Evolutionary conservation across 164 flowering plant species (phyloP).

Genomic region (Berberis vulgaris): DNA sequence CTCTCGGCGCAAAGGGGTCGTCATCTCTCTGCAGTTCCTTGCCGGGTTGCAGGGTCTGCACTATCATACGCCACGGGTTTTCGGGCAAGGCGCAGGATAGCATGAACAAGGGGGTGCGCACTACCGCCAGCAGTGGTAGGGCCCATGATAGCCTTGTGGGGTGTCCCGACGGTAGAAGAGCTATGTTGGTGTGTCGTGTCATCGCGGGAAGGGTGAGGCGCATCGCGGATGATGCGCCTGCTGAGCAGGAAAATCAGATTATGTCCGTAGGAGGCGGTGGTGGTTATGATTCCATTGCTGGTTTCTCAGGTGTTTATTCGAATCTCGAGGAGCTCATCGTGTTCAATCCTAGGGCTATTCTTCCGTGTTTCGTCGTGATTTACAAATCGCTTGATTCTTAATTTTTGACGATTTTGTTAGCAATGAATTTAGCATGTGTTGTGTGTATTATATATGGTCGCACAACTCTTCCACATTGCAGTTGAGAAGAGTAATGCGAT

Average conservation of each 20-base stretch:
- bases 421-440: too few species aligned
- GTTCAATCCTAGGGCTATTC: slow-evolving; percentile 71
- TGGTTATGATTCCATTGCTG: slow-evolving; percentile 61
- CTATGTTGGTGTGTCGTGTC: slow-evolving; percentile 92
- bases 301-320: slow-evolving; percentile 45
- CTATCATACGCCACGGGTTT: slow-evolving; percentile 73
- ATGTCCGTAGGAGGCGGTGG: slow-evolving; percentile 11
- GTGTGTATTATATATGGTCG: too few species aligned
- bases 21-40: slow-evolving; percentile 54
- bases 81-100: slow-evolving; percentile 22
- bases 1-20: slow-evolving; percentile 72
- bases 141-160: slow-evolving; percentile 58
- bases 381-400: slow-evolving; percentile 37
- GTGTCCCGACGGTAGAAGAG: slow-evolving; percentile 42
- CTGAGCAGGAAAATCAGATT: slow-evolving; percentile 23
- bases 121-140: slow-evolving; percentile 85
- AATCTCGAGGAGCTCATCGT: slow-evolving; percentile 70
- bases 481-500: too few species aligned
- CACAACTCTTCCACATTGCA: too few species aligned
- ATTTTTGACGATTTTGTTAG: too few species aligned
- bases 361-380: slow-evolving; percentile 92
- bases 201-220: slow-evolving; percentile 77
- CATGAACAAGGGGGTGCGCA: slow-evolving; percentile 44
- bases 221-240: slow-evolving; percentile 12
- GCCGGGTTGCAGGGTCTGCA: slow-evolving; percentile 80